A percentile compares a stretch with the other conserved stretches of the same genome.
Evolutionary conservation across 2,329 filamentous ascomycete species (phyloP).

Genomic region (Microcyclospora tardicrescens): DNA sequence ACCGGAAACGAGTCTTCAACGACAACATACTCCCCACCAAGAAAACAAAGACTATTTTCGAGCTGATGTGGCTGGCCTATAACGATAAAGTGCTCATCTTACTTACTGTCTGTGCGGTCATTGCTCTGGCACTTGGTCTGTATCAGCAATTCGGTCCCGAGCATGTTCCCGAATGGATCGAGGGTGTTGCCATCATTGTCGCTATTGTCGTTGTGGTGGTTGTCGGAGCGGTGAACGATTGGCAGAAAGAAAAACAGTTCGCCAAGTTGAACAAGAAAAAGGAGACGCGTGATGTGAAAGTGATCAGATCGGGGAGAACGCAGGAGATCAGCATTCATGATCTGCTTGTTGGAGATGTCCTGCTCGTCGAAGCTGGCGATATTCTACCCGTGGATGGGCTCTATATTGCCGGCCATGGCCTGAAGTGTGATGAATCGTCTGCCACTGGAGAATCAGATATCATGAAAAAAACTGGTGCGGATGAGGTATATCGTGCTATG

Average conservation of each 20-base stretch:
- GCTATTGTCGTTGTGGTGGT: constrained; percentile 64
- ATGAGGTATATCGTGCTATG: constrained; percentile 53
- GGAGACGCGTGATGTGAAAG: constrained; percentile 60
- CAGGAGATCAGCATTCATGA: constrained; percentile 58
- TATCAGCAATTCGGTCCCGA: constrained; percentile 47
- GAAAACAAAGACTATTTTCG: constrained; percentile 55
- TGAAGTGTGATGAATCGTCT: constrained; percentile 62
- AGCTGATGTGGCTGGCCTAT: constrained; percentile 68
- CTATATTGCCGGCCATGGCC: constrained; percentile 53
- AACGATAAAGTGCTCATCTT: constrained; percentile 70
- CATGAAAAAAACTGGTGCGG: constrained; percentile 52
- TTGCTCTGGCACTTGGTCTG: constrained; percentile 61
- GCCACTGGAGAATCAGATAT: constrained; percentile 65
- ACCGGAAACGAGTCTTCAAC: constrained; percentile 58
- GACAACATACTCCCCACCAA: constrained; percentile 57
- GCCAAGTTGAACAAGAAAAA: constrained; percentile 71
- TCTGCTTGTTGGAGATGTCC: constrained; percentile 59
- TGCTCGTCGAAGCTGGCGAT: constrained; percentile 61
- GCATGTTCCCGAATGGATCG: constrained; percentile 63
- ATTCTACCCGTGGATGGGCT: constrained; percentile 61
- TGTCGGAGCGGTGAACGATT: constrained; percentile 68
- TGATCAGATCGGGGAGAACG: constrained; percentile 60
- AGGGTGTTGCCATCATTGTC: constrained; percentile 66
- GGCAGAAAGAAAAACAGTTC: constrained; percentile 70
- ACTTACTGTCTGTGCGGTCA: constrained; percentile 55